Conservation (phyloP, 1,139 yeast genomes). For the Blastobotrys indianensis region DNA sequence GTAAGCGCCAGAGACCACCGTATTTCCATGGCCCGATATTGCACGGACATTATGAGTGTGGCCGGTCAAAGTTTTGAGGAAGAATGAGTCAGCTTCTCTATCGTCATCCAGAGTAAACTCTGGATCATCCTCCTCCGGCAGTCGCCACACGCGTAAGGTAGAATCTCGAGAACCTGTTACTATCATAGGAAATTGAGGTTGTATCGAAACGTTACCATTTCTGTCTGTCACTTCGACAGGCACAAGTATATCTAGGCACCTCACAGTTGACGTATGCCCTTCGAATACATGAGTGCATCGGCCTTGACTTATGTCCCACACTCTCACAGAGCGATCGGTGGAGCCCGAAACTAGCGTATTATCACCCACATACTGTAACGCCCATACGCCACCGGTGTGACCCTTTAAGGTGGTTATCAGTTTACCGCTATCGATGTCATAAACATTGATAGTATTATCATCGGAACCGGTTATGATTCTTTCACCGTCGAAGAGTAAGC, state of each 20-base stretch:
- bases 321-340: conserved; percentile 84
- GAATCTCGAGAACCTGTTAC: conserved; percentile 90
- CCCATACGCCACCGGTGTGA: conserved; percentile 99
- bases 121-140: conserved; percentile 43
- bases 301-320: conserved; percentile 78
- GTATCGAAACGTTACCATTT: conserved; percentile 54
- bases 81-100: conserved; percentile 50
- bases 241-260: conserved; percentile 79
- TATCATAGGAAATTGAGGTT: conserved; percentile 57
- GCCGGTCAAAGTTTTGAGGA: conserved; percentile 72
- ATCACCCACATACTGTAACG: conserved; percentile 74
- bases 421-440: conserved; percentile 69
- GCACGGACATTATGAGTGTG: conserved; percentile 87
- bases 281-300: conserved; percentile 78
- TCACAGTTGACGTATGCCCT: conserved; percentile 89
- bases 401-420: conserved; percentile 53
- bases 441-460: conserved; percentile 74
- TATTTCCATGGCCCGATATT: conserved; percentile 78
- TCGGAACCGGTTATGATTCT: conserved; percentile 92
- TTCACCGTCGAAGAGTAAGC: conserved; percentile 88
- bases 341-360: conserved; percentile 78
- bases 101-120: conserved; percentile 10
- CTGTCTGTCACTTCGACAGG: conserved; percentile 40
- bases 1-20: conserved; percentile 83
- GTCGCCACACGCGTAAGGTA: conserved; percentile 81